phyloP scores from a whole-genome alignment of 2,329 filamentous ascomycete genomes.

The Colletotrichum tropicicola region DNA sequence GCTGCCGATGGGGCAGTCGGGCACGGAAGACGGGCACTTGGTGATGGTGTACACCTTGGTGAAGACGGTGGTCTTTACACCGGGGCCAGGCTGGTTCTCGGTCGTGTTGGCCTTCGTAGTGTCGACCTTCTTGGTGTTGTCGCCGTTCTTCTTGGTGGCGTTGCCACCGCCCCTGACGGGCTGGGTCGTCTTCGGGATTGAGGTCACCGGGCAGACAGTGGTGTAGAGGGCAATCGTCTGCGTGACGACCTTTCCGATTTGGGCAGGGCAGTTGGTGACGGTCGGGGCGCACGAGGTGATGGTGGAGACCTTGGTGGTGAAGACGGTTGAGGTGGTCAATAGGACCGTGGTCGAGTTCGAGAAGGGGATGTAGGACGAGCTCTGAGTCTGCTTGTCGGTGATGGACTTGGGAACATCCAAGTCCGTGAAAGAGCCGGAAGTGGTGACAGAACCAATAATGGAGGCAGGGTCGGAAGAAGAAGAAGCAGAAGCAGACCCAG shows the following conservation, averaged over 20 bases:
- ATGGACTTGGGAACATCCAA: background rate
- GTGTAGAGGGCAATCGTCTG: conserved; percentile 44
- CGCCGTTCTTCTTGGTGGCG: background rate
- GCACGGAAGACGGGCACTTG: conserved; percentile 58
- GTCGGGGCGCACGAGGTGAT: conserved; percentile 62
- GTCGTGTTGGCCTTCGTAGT: background rate
- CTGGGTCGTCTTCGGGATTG: conserved; percentile 17
- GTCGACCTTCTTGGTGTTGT: no score
- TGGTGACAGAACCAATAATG: conserved; percentile 9
- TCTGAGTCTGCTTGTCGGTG: background rate
- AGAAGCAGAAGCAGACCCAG: background rate
- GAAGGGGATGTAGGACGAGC: conserved; percentile 1
- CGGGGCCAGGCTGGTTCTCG: background rate
- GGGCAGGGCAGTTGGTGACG: conserved; percentile 47
- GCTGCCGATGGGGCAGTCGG: conserved; percentile 45
- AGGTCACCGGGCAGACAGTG: conserved; percentile 51
- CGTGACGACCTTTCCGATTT: conserved; percentile 46
- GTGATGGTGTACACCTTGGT: conserved; percentile 62
- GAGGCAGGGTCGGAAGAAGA: background rate
- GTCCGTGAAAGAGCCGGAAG: background rate
- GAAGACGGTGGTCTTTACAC: conserved; percentile 44
- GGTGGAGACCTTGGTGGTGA: conserved; percentile 56
- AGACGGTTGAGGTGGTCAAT: conserved; percentile 48
- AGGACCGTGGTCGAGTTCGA: conserved; percentile 15
- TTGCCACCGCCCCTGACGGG: conserved; percentile 12